Conservation (phyloP, 495 filamentous ascomycete genomes). For the Geopyxis carbonaria region DNA sequence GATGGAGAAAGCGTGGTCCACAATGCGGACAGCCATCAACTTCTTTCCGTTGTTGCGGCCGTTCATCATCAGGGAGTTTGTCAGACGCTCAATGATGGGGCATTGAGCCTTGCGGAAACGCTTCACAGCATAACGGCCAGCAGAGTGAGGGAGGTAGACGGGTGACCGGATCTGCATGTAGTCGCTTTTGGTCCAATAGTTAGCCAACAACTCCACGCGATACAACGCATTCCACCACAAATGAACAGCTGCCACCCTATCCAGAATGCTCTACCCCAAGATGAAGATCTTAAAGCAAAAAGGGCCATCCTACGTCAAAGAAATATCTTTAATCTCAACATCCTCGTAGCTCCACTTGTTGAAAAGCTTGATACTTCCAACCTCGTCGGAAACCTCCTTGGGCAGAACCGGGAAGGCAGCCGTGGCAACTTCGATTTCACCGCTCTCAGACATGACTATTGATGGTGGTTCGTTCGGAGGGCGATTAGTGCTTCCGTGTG, state of each 20-base stretch:
- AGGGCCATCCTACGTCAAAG: conserved; percentile 70
- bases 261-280: too few relatives aligned
- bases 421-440: conserved; percentile 83
- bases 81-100: conserved; percentile 99
- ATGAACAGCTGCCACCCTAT: conserved; percentile 97
- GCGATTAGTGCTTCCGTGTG: conserved; percentile 2
- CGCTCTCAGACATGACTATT: conserved; percentile 97
- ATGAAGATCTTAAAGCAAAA: too few relatives aligned
- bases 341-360: conserved; percentile 95
- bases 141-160: conserved; percentile 96
- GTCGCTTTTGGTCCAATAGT: conserved; percentile 43
- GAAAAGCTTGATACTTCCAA: conserved; percentile 95
- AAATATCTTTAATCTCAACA: conserved; percentile 98
- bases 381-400: conserved; percentile 80
- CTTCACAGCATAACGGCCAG: conserved; percentile 96
- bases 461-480: too few relatives aligned
- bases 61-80: conserved; percentile 99
- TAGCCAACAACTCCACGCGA: background rate
- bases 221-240: conserved; percentile 63
- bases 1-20: conserved; percentile 97
- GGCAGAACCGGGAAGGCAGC: conserved; percentile 64
- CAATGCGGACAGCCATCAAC: conserved; percentile 98
- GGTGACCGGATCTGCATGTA: conserved; percentile 98
- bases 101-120: conserved; percentile 99
- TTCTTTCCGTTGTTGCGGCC: conserved; percentile 99